Percentiles rank a stretch among this genome's conserved stretches.
phyloP scores from a whole-genome alignment of 2,329 filamentous ascomycete species.

The Paraphoma sp. region DNA sequence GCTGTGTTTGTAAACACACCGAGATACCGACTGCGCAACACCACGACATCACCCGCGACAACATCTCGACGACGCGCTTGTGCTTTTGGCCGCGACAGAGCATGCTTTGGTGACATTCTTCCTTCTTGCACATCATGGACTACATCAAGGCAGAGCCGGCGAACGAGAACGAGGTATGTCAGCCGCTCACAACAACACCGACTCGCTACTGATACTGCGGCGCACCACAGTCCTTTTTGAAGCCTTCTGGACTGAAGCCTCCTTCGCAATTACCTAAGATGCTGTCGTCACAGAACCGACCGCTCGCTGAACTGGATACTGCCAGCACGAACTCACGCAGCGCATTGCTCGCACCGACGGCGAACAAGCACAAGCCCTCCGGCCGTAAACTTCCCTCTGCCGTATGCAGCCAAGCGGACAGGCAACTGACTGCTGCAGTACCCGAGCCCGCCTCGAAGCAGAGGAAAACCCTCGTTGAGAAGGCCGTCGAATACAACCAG shows the following conservation, averaged over 20 bases:
- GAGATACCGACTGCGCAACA: slow-evolving; percentile 9
- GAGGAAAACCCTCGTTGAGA: slow-evolving; percentile 58
- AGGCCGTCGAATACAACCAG: slow-evolving; percentile 55
- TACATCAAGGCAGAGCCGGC: slow-evolving; percentile 26
- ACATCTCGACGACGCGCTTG: slow-evolving; percentile 19
- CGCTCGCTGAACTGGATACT: slow-evolving; percentile 59
- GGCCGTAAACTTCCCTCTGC: slow-evolving; percentile 48
- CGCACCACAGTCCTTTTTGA: slow-evolving; percentile 26
- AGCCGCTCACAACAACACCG: slow-evolving; percentile 1
- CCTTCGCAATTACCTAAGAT: slow-evolving; percentile 34
- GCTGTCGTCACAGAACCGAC: slow-evolving; percentile 29
- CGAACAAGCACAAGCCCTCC: slow-evolving; percentile 60
- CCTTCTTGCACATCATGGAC: slow-evolving; percentile 13
- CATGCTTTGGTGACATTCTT: slow-evolving; percentile 32
- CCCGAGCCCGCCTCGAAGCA: slow-evolving; percentile 55
- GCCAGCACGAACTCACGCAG: slow-evolving; percentile 61
- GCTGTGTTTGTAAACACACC: slow-evolving; percentile 8
- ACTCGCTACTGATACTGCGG: slow-evolving; percentile 17
- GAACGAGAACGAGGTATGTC: slow-evolving; percentile 39
- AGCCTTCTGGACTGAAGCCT: slow-evolving; percentile 40
- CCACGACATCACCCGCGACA: slow-evolving; percentile 14
- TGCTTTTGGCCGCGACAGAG: slow-evolving; percentile 19
- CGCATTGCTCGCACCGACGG: slow-evolving; percentile 56
- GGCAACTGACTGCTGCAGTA: slow-evolving; percentile 41
- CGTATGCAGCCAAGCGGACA: slow-evolving; percentile 10